phyloP scores from a whole-genome alignment of 2,329 filamentous ascomycete genomes.

The Aspergillus ochraceus region DNA sequence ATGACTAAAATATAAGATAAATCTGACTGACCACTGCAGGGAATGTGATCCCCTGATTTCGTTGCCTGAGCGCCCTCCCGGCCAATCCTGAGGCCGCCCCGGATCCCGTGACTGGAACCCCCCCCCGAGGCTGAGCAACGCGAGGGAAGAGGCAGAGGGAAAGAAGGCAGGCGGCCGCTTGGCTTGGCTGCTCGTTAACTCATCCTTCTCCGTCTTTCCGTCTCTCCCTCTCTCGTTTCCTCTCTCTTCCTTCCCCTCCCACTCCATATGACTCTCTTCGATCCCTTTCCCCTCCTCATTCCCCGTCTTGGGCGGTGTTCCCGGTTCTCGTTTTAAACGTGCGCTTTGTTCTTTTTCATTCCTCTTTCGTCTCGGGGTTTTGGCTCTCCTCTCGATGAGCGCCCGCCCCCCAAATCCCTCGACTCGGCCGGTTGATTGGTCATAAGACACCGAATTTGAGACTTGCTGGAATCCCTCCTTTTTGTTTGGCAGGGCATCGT shows the following conservation, averaged over 20 bases:
- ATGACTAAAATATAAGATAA: no score
- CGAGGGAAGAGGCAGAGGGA: background rate
- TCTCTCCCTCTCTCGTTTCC: background rate
- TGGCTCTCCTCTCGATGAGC: conserved; percentile 34
- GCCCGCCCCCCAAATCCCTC: conserved; percentile 20
- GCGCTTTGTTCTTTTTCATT: background rate
- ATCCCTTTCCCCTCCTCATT: conserved; percentile 2
- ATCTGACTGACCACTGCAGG: no score
- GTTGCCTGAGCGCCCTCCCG: conserved; percentile 6
- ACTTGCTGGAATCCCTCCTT: background rate
- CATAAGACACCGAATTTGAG: conserved; percentile 12
- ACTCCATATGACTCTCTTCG: conserved; percentile 3
- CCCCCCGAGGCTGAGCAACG: conserved; percentile 9
- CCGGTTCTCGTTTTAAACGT: conserved; percentile 8
- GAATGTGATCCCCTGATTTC: no score
- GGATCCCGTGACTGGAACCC: conserved; percentile 13
- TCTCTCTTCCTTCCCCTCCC: background rate
- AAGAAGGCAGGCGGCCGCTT: background rate
- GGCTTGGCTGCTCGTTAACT: background rate
- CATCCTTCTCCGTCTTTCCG: background rate
- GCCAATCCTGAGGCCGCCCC: background rate
- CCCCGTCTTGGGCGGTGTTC: background rate
- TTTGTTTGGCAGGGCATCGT: conserved; percentile 9
- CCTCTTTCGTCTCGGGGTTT: conserved; percentile 1
- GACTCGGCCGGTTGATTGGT: conserved; percentile 36